Evolutionary conservation across 495 filamentous ascomycete genomes (phyloP).

Genomic region (Talaromyces thailandensis): DNA sequence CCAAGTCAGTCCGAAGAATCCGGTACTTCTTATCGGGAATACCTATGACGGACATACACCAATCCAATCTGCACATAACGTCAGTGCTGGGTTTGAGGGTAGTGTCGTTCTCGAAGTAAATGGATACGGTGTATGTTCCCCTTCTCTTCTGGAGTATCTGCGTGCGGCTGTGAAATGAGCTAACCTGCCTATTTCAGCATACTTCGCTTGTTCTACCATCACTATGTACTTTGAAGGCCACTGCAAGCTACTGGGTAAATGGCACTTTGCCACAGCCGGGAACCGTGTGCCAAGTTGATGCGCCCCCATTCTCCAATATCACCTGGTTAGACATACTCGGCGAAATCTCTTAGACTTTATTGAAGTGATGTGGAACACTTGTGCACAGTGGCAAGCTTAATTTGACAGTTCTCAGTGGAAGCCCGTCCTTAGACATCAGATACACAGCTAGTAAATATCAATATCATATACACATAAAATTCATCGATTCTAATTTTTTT

Average conservation of each 20-base stretch:
- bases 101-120: slow-evolving; percentile 32
- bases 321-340: neutral
- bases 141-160: neutral
- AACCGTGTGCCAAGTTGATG: slow-evolving; percentile 18
- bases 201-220: slow-evolving; percentile 23
- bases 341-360: neutral
- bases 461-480: no score
- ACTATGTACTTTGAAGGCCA: slow-evolving; percentile 20
- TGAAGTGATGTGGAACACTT: neutral
- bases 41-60: slow-evolving; percentile 33
- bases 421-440: neutral
- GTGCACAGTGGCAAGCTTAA: neutral
- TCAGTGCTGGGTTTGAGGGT: slow-evolving; percentile 31
- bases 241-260: slow-evolving; percentile 23
- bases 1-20: slow-evolving; percentile 32
- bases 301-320: slow-evolving; percentile 1
- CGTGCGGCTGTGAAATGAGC: neutral
- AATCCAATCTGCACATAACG: slow-evolving; percentile 30
- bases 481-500: no score
- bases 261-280: slow-evolving; percentile 27
- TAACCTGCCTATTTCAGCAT: slow-evolving; percentile 17
- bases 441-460: neutral
- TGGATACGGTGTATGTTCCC: slow-evolving; percentile 32
- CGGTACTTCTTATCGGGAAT: slow-evolving; percentile 35
- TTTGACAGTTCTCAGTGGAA: neutral